Evolutionary conservation across 2,329 filamentous ascomycete genomes (phyloP).

Genomic region (Nothophaeocryptopus gaeumannii): DNA sequence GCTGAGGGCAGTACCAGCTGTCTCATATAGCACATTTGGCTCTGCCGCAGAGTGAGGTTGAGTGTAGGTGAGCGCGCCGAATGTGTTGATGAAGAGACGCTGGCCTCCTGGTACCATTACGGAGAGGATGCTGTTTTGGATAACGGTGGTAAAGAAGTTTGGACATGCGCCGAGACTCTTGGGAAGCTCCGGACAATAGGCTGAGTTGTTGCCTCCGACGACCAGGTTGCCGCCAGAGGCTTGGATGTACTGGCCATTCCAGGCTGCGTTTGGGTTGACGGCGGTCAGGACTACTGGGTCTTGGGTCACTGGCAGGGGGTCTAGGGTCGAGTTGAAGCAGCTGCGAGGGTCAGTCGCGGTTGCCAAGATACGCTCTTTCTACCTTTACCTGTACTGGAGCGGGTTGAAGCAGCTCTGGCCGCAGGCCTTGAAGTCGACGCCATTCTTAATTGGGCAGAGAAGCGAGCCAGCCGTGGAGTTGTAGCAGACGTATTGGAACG

Average conservation of each 20-base stretch:
- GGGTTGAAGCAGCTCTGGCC: conserved; percentile 3
- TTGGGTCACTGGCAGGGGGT: too few species aligned
- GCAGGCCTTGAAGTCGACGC: neutral
- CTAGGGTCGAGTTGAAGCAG: neutral
- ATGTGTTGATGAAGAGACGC: conserved; percentile 18
- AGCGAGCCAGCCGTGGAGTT: too few species aligned
- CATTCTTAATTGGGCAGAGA: neutral
- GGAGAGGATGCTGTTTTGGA: conserved; percentile 9
- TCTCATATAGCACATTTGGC: conserved; percentile 6
- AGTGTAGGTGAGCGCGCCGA: conserved; percentile 24
- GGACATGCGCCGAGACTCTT: neutral
- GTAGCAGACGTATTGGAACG: too few species aligned
- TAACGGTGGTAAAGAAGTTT: neutral
- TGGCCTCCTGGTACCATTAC: conserved; percentile 26
- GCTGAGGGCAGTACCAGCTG: conserved; percentile 15
- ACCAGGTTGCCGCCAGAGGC: neutral
- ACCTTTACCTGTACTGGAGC: neutral
- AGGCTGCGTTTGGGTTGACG: too few species aligned
- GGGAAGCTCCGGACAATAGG: neutral
- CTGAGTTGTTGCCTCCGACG: neutral
- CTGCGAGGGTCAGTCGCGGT: neutral
- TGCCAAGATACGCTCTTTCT: neutral
- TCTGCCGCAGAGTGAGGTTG: conserved; percentile 18
- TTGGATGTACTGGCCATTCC: neutral
- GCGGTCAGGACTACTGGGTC: too few species aligned